phyloP scores from a whole-genome alignment of 768 basidiomycete genomes.

The Lyophyllum shimeji region DNA sequence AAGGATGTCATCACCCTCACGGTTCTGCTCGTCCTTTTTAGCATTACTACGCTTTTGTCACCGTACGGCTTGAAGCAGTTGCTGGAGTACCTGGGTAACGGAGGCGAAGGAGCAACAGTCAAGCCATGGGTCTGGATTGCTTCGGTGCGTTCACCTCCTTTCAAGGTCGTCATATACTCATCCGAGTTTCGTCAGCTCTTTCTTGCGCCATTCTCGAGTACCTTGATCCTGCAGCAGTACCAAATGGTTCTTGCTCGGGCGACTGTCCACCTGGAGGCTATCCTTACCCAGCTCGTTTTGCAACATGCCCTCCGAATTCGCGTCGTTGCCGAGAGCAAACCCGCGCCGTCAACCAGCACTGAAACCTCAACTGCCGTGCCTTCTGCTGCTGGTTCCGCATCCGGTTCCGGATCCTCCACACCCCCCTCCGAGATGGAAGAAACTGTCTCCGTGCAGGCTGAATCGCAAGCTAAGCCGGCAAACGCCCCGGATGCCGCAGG shows the following conservation, averaged over 20 bases:
- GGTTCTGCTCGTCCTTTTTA: constrained; percentile 24
- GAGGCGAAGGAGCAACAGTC: constrained; percentile 43
- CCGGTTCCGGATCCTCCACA: not conserved
- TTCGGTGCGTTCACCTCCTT: constrained; percentile 33
- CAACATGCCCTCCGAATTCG: constrained; percentile 57
- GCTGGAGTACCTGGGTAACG: constrained; percentile 41
- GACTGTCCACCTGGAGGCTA: constrained; percentile 46
- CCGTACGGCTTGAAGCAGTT: constrained; percentile 40
- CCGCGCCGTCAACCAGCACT: constrained; percentile 7
- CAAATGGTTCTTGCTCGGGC: constrained; percentile 37
- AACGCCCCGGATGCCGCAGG: constrained; percentile 2
- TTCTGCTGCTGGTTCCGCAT: not conserved
- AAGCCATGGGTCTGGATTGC: constrained; percentile 71
- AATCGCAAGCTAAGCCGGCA: constrained; percentile 7
- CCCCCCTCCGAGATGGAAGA: constrained; percentile 2
- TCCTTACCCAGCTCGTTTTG: constrained; percentile 41
- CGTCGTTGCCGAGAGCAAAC: constrained; percentile 40
- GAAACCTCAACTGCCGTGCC: not conserved
- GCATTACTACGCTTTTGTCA: constrained; percentile 24
- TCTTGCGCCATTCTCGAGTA: constrained; percentile 6
- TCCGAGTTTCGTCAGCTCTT: constrained; percentile 38
- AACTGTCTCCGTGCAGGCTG: not conserved
- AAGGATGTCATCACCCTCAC: constrained; percentile 26
- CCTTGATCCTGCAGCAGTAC: constrained; percentile 14
- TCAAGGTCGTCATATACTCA: constrained; percentile 44